Evolutionary conservation across 2,329 filamentous ascomycete genomes (phyloP).

Genomic region (Fusarium paranaense): DNA sequence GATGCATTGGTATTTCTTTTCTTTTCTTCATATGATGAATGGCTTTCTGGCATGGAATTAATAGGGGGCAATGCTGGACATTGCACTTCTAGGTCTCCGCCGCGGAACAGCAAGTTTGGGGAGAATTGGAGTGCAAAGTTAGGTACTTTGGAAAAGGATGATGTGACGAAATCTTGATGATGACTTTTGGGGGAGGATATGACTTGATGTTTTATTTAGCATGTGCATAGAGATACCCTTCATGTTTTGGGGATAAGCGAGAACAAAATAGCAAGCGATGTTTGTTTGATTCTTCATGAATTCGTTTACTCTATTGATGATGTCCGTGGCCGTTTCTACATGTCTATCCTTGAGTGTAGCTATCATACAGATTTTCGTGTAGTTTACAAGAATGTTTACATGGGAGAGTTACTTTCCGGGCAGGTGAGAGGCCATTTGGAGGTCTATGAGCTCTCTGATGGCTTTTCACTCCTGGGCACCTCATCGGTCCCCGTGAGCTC

Average conservation of each 20-base stretch:
- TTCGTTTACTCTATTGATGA: neutral
- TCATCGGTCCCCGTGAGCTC: neutral
- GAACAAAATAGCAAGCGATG: conserved; percentile 45
- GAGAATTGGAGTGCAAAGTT: conserved; percentile 32
- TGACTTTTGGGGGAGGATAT: conserved; percentile 36
- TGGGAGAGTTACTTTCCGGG: neutral
- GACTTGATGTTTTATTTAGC: conserved; percentile 36
- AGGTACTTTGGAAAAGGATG: conserved; percentile 7
- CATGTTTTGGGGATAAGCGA: conserved; percentile 41
- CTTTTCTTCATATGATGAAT: conserved; percentile 1
- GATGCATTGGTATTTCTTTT: conserved; percentile 43
- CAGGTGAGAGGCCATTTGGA: neutral
- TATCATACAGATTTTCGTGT: conserved; percentile 6
- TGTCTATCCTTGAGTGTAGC: neutral
- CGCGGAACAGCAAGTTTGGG: conserved; percentile 11
- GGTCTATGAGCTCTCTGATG: conserved; percentile 1
- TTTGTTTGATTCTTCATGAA: conserved; percentile 41
- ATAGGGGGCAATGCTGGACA: conserved; percentile 43
- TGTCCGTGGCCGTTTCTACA: neutral
- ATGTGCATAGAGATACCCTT: conserved; percentile 51
- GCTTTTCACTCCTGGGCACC: neutral
- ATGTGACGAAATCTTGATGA: conserved; percentile 43
- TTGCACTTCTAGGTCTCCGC: conserved; percentile 37
- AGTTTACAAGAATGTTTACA: neutral
- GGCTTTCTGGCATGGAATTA: conserved; percentile 25